A percentile compares a stretch with the other conserved stretches of the same genome.
Conservation (phyloP, 257 asterid genomes). For the Gynochthodes officinalis region DNA sequence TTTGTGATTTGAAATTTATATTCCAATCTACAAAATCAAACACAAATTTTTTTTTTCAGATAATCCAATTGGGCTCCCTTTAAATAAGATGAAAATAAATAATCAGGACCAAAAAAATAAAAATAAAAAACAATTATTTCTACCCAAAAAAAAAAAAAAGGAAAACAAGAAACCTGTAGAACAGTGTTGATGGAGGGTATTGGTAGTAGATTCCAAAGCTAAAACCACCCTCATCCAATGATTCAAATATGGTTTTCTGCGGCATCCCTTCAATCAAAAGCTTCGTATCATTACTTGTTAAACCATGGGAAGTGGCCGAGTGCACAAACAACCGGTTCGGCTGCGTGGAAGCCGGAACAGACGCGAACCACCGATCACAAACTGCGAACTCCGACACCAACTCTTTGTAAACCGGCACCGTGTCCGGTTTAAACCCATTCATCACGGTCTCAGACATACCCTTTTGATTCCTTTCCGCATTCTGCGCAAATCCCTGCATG, state of each 20-base stretch:
- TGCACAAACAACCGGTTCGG: conserved; percentile 71
- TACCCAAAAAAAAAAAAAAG: background rate
- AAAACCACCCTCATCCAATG: conserved; percentile 49
- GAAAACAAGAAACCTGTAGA: conserved; percentile 37
- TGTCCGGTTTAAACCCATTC: conserved; percentile 63
- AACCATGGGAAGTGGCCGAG: conserved; percentile 65
- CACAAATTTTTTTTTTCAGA: too few relatives aligned
- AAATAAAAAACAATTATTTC: too few relatives aligned
- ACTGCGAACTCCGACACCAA: conserved; percentile 60
- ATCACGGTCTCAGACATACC: conserved; percentile 56
- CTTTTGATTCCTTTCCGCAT: conserved; percentile 39
- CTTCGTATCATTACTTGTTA: conserved; percentile 36
- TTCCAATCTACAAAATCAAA: too few relatives aligned
- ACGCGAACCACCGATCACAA: conserved; percentile 72
- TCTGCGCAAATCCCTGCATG: conserved; percentile 66
- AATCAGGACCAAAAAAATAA: too few relatives aligned
- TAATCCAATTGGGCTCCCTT: too few relatives aligned
- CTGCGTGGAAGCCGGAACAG: conserved; percentile 76
- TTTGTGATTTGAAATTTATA: too few relatives aligned
- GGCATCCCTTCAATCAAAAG: conserved; percentile 53
- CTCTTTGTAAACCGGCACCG: conserved; percentile 48
- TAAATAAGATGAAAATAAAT: too few relatives aligned
- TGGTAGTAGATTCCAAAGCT: conserved; percentile 67
- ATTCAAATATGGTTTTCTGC: conserved; percentile 72
- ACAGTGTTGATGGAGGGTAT: conserved; percentile 63